A percentile compares a stretch with the other conserved stretches of the same genome.
phyloP scores from a whole-genome alignment of 164 flowering plant species.

The Kalanchoe fedtschenkoi region DNA sequence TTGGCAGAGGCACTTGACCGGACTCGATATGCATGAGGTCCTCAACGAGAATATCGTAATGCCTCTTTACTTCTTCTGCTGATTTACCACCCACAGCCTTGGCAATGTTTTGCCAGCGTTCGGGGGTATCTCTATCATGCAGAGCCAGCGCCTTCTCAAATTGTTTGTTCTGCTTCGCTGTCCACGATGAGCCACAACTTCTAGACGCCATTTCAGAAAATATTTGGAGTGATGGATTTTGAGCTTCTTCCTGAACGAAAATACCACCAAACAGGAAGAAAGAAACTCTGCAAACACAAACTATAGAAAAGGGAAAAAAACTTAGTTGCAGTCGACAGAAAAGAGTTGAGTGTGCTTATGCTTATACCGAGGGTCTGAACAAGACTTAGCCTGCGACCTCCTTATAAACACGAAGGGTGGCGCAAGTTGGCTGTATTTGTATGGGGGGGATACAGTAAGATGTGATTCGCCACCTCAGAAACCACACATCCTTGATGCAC shows the following conservation, averaged over 20 bases:
- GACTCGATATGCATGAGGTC: conserved; percentile 4
- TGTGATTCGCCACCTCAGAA: conserved; percentile 5
- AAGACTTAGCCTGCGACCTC: background rate
- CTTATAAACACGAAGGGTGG: background rate
- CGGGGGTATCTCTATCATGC: conserved; percentile 4
- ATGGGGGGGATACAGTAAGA: background rate
- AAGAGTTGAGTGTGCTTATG: background rate
- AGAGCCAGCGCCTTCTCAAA: background rate
- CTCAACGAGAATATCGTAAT: conserved; percentile 2
- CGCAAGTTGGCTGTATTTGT: conserved; percentile 3
- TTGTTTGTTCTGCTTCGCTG: conserved; percentile 4
- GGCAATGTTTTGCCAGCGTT: conserved; percentile 5
- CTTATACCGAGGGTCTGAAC: background rate
- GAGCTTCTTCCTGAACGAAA: background rate
- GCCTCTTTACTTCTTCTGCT: background rate
- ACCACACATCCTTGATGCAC: conserved; percentile 1
- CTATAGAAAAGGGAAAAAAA: background rate
- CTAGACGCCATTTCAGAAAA: background rate
- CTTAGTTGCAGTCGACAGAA: background rate
- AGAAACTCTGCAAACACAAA: background rate
- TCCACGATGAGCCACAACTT: conserved; percentile 3
- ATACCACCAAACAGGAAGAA: background rate
- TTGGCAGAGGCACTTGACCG: conserved; percentile 4
- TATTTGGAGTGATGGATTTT: no score
- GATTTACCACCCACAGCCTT: background rate